These are phyloP conservation scores for Simmondsia chinensis DNA, from an alignment of 148 eudicot genomes.

Conservation along the genomic window DNA sequence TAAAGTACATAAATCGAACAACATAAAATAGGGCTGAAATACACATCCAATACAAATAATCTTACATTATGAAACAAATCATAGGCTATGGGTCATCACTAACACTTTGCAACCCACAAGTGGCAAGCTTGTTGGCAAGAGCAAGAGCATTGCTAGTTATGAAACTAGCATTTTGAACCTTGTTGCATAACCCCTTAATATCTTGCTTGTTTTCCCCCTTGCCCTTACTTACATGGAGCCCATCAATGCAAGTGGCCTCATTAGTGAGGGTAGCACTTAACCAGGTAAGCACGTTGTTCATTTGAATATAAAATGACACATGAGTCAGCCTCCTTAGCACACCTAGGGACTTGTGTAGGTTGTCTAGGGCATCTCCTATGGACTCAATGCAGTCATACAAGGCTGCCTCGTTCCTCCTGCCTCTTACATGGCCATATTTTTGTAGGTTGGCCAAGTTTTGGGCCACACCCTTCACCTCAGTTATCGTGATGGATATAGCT, in stretches of 20 bases:
- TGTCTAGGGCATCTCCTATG: slow-evolving; percentile 39
- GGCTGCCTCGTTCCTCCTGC: slow-evolving; percentile 29
- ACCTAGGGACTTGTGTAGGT: slow-evolving; percentile 34
- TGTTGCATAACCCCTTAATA: slow-evolving; percentile 15
- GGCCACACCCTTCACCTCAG: slow-evolving; percentile 32
- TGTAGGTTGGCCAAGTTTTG: slow-evolving; percentile 13
- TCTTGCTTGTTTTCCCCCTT: slow-evolving; percentile 5
- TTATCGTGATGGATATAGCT: slow-evolving; percentile 55
- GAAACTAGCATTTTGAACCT: slow-evolving; percentile 27
- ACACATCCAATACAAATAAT: too few species aligned
- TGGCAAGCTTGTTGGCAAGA: slow-evolving; percentile 39
- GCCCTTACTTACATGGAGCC: slow-evolving; percentile 26
- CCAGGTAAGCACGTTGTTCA: slow-evolving; percentile 61
- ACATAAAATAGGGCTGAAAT: too few species aligned
- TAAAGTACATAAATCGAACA: too few species aligned
- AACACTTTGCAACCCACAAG: slow-evolving; percentile 8
- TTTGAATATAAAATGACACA: slow-evolving; percentile 21
- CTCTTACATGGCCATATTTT: slow-evolving; percentile 10
- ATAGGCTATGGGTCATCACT: slow-evolving; percentile 5
- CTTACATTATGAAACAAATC: too few species aligned
- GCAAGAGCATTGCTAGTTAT: slow-evolving; percentile 80
- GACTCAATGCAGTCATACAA: slow-evolving; percentile 55
- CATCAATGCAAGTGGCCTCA: slow-evolving; percentile 67
- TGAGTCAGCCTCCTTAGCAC: slow-evolving; percentile 37
- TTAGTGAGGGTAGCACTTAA: slow-evolving; percentile 62